Base-by-base conservation (phyloP, 495 filamentous ascomycete genomes). In the Pseudevernia furfuracea region DNA sequence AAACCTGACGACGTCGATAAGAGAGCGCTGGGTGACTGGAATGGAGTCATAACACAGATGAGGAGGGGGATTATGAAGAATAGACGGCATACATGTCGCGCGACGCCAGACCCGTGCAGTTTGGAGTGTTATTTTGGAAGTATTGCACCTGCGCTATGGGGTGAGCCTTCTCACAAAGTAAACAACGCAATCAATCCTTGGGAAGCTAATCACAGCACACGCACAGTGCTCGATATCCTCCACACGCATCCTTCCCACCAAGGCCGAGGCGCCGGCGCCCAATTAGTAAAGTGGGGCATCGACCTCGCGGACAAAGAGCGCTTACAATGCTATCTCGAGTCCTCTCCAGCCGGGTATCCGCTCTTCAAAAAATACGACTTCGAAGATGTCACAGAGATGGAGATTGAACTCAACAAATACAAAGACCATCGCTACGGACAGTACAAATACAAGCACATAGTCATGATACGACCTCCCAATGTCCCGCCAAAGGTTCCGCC, bases 211-310 rank as follows among this genome's bases (percentile, higher is more conserved):
- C 21, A 58, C 57, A 37, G 7, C 9, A 5, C n/a, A n/a, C 49
- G 11, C 14, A 9, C 44, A 77, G 76, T 74, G 62, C 68, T 78
- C 46, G 72, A 76, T 19, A 68, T 77, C 6, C 53, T 78, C 19
- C 74, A 65, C 23, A 74, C 75, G n/a, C 68, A 76, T 23, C 72
- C 74, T 1, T 65, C 69, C 4, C 68, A 75, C 57, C 76, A 81
- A 56, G 77, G 79, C 10, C 70, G 67, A 2, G 75, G 77, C n/a
- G 69, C 77, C 0, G 80, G 74, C 1, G 69, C 72, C 0, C 72
- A 68, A 30, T 60, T 83, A 1, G 69, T 77, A 9, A 67, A 73
- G 59, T 81, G 75, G 76, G 80, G 78, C 23, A 66, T 80, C 36
- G 68, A 70, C 1, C 68, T 74, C 9, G 76, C 75, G 9, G 76